Conservation (phyloP, 2,329 filamentous ascomycete species). For the Ophiocordyceps unilateralis region DNA sequence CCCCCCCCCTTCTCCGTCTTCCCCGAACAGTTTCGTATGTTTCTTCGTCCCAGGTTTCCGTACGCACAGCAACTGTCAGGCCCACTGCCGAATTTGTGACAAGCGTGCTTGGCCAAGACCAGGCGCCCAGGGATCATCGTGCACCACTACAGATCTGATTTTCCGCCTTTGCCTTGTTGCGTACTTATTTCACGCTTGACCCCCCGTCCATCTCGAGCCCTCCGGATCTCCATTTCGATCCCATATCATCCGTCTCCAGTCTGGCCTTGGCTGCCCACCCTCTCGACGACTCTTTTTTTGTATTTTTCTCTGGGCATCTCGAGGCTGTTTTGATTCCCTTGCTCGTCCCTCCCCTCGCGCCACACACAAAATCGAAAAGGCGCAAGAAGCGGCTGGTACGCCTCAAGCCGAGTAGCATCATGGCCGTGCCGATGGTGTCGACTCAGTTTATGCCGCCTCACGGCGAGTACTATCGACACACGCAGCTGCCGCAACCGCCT, state of each 20-base stretch:
- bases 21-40: constrained; percentile 1
- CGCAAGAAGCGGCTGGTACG: neutral
- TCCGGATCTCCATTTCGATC: constrained; percentile 1
- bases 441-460: constrained; percentile 7
- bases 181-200: constrained; percentile 6
- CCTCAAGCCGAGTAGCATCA: neutral
- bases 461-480: constrained; percentile 17
- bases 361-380: neutral
- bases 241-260: constrained; percentile 3
- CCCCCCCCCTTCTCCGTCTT: constrained; percentile 2
- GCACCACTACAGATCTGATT: constrained; percentile 8
- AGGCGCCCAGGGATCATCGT: constrained; percentile 2
- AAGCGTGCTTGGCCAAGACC: constrained; percentile 3
- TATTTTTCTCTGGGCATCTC: too few relatives aligned
- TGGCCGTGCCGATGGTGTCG: constrained; percentile 14
- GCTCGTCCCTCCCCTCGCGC: neutral
- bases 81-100: constrained; percentile 7
- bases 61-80: constrained; percentile 3
- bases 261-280: neutral
- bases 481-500: constrained; percentile 41
- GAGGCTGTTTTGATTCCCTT: neutral
- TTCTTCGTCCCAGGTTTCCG: constrained; percentile 5
- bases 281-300: too few relatives aligned
- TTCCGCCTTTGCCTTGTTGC: constrained; percentile 2
- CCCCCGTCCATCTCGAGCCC: constrained; percentile 2